These are phyloP conservation scores for Pseudocercospora macadamiae DNA, from an alignment of 2,329 filamentous ascomycete genomes.

Conservation along the genomic window DNA sequence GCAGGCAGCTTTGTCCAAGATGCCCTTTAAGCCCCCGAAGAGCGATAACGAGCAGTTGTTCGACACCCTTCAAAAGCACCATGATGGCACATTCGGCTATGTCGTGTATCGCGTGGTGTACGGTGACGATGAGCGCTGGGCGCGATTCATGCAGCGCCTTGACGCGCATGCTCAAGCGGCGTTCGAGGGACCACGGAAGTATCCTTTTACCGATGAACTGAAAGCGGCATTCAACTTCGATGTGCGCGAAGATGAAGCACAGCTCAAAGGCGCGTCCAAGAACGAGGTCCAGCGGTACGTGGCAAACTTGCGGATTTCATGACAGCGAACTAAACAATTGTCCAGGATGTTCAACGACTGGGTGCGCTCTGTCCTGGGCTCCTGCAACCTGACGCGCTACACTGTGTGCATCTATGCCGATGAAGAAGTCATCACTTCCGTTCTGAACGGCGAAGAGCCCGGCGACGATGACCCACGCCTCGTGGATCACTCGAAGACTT, in stretches of 20 bases:
- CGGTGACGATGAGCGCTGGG: slow-evolving; percentile 2
- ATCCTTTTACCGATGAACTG: not conserved
- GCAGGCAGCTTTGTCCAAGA: too few species aligned
- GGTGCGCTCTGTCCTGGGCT: not conserved
- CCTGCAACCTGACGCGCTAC: not conserved
- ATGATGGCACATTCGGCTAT: slow-evolving; percentile 11
- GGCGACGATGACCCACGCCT: not conserved
- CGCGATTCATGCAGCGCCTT: not conserved
- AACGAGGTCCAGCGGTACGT: not conserved
- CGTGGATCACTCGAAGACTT: not conserved
- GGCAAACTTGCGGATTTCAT: too few species aligned
- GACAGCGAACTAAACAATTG: too few species aligned
- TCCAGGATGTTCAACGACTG: slow-evolving; percentile 10
- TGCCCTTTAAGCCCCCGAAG: too few species aligned
- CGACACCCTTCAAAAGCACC: not conserved
- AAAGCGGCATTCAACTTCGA: not conserved
- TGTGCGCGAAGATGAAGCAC: not conserved
- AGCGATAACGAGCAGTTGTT: too few species aligned
- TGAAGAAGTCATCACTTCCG: slow-evolving; percentile 9
- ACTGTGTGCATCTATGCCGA: slow-evolving; percentile 7
- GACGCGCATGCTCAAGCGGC: not conserved
- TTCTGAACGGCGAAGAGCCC: slow-evolving; percentile 6
- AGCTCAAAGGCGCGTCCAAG: slow-evolving; percentile 1
- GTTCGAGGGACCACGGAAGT: not conserved
- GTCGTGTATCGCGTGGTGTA: slow-evolving; percentile 4